These are phyloP conservation scores for Candida boleticola DNA, from an alignment of 805 yeast species.

Conservation along the genomic window DNA sequence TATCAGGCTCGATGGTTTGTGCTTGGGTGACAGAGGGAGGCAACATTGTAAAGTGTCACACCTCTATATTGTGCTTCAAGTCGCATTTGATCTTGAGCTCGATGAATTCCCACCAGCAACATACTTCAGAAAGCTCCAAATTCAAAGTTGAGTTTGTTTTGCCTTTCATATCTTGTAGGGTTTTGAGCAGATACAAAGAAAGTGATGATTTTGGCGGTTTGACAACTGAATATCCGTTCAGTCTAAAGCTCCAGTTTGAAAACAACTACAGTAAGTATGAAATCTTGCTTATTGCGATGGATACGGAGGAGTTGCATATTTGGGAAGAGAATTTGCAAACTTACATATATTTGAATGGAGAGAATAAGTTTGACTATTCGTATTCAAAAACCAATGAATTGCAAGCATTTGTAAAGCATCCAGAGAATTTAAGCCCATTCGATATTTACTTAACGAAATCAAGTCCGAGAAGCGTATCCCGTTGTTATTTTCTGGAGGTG, in stretches of 20 bases:
- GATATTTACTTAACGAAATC: slow-evolving; percentile 10
- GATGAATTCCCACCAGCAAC: not conserved
- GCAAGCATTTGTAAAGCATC: not conserved
- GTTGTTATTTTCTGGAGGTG: slow-evolving; percentile 21
- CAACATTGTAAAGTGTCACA: slow-evolving; percentile 6
- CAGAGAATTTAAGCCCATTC: slow-evolving; percentile 14
- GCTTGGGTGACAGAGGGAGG: slow-evolving; percentile 34
- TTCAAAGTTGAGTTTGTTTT: slow-evolving; percentile 35
- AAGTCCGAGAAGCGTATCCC: slow-evolving; percentile 9
- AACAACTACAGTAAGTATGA: slow-evolving; percentile 42
- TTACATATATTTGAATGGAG: slow-evolving; percentile 26
- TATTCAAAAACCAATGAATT: not conserved
- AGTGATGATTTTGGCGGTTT: slow-evolving; percentile 21
- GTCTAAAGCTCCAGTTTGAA: slow-evolving; percentile 49
- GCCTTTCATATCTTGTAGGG: slow-evolving; percentile 39
- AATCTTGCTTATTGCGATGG: slow-evolving; percentile 33
- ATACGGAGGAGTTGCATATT: slow-evolving; percentile 28
- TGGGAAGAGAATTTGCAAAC: slow-evolving; percentile 39
- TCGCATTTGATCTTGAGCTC: not conserved
- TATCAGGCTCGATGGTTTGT: slow-evolving; percentile 42
- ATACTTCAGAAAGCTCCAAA: too few species aligned
- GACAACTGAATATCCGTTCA: slow-evolving; percentile 25
- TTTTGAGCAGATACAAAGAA: slow-evolving; percentile 21
- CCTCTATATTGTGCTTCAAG: slow-evolving; percentile 26
- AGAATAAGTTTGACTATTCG: slow-evolving; percentile 18